These are phyloP conservation scores for Erodium texanum DNA, from an alignment of 441 rosid species.

Conservation along the genomic window DNA sequence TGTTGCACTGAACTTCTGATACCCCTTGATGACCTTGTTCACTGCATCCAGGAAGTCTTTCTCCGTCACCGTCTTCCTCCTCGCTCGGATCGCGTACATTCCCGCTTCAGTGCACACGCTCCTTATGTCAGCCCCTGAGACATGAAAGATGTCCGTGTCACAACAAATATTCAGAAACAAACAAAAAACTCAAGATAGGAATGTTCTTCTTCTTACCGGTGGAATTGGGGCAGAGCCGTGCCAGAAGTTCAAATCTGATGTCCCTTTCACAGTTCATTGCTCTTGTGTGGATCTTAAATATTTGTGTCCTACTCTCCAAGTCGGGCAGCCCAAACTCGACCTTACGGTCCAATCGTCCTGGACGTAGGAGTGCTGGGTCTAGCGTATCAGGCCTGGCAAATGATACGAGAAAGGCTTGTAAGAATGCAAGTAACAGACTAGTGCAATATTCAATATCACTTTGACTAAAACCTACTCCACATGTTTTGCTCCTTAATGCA, in stretches of 20 bases:
- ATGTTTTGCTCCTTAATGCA: not conserved
- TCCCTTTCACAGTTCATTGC: slow-evolving; percentile 94
- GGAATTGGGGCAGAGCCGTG: slow-evolving; percentile 82
- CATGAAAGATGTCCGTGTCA: too few species aligned
- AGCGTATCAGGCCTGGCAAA: not conserved
- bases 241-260: slow-evolving; percentile 79
- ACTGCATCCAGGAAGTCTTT: slow-evolving; percentile 94
- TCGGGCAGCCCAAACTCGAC: slow-evolving; percentile 96
- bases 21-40: slow-evolving; percentile 90
- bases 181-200: too few species aligned
- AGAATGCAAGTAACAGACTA: too few species aligned
- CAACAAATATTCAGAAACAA: too few species aligned
- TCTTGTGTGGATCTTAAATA: slow-evolving; percentile 88
- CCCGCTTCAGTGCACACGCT: slow-evolving; percentile 99
- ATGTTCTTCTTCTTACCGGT: not conserved
- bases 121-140: slow-evolving; percentile 79
- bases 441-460: not conserved
- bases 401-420: not conserved
- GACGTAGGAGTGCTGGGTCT: not conserved
- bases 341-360: slow-evolving; percentile 56
- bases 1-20: slow-evolving; percentile 91
- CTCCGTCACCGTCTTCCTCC: slow-evolving; percentile 91
- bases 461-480: not conserved
- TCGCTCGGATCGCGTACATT: slow-evolving; percentile 89
- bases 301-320: slow-evolving; percentile 84